Evolutionary conservation across 805 yeast genomes (phyloP).

Genomic region (Candida corydali): DNA sequence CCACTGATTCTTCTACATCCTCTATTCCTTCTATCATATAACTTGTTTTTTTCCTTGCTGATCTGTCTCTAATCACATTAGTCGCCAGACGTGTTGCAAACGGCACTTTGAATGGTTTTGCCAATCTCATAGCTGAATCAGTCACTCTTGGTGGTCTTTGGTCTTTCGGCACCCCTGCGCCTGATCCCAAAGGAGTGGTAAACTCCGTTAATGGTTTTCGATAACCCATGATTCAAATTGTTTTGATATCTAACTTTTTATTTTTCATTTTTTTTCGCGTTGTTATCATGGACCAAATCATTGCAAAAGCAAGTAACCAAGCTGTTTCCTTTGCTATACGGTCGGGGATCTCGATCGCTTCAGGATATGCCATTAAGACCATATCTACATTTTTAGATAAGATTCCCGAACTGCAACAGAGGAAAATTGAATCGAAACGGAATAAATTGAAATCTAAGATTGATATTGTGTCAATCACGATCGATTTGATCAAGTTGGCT

Average conservation of each 20-base stretch:
- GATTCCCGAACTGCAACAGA: conserved; percentile 52
- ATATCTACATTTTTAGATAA: conserved; percentile 52
- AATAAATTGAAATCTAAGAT: conserved; percentile 53
- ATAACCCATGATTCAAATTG: conserved; percentile 10
- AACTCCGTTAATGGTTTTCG: conserved; percentile 35
- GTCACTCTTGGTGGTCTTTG: conserved; percentile 51
- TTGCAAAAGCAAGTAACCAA: conserved; percentile 63
- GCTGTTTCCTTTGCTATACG: conserved; percentile 77
- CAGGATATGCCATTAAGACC: conserved; percentile 66
- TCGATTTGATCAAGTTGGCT: conserved; percentile 60
- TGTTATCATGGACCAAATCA: conserved; percentile 37
- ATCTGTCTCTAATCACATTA: conserved; percentile 14
- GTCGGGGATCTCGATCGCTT: conserved; percentile 71
- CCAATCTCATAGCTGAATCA: conserved; percentile 49
- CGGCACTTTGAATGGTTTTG: conserved; percentile 70
- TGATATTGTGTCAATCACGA: conserved; percentile 58
- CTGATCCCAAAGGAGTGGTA: conserved; percentile 56
- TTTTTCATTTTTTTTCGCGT: neutral
- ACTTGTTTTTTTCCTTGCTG: conserved; percentile 27
- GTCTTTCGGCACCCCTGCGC: conserved; percentile 60
- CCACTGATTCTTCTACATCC: conserved; percentile 23
- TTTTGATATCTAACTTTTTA: neutral
- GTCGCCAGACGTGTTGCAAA: conserved; percentile 25
- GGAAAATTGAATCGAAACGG: conserved; percentile 37
- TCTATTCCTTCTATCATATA: conserved; percentile 24